phyloP scores from a whole-genome alignment of 176 grass and related monocot species.

The Elaeis guineensis region DNA sequence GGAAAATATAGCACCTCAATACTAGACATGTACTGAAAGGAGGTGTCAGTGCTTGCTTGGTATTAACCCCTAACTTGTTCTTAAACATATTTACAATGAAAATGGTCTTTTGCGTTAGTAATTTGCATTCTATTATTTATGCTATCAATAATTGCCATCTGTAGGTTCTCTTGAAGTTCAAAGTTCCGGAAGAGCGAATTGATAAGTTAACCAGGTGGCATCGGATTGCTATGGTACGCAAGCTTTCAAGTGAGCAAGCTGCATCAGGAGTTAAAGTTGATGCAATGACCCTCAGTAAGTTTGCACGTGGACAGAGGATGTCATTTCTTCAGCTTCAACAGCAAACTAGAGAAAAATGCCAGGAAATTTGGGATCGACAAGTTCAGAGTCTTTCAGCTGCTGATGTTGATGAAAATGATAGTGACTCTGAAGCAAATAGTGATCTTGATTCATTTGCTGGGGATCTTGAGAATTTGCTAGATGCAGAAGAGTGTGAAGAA shows the following conservation, averaged over 20 bases:
- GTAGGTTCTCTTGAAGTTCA: conserved; percentile 89
- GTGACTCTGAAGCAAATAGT: conserved; percentile 76
- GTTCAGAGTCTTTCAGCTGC: conserved; percentile 75
- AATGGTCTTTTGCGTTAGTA: neutral
- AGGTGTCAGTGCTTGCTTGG: too few relatives aligned
- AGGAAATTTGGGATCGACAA: conserved; percentile 99
- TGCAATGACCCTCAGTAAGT: conserved; percentile 81
- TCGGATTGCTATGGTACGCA: conserved; percentile 90
- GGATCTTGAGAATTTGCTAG: conserved; percentile 93
- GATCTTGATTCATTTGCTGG: conserved; percentile 97
- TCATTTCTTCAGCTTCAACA: conserved; percentile 95
- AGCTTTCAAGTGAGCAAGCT: conserved; percentile 94
- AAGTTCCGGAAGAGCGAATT: conserved; percentile 89
- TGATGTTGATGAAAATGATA: conserved; percentile 64
- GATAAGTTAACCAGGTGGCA: conserved; percentile 97
- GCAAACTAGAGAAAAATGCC: conserved; percentile 94
- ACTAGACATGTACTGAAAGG: too few relatives aligned
- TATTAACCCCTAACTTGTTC: too few relatives aligned
- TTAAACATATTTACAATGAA: too few relatives aligned
- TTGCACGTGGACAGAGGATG: conserved; percentile 96
- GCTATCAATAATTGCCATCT: neutral
- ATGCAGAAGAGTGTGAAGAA: conserved; percentile 85
- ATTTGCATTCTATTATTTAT: neutral
- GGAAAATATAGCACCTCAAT: too few relatives aligned
- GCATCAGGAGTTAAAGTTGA: conserved; percentile 76